A percentile compares a stretch with the other conserved stretches of the same genome.
Evolutionary conservation across 345 rosid species (phyloP).

Genomic region (Balakata baccata): DNA sequence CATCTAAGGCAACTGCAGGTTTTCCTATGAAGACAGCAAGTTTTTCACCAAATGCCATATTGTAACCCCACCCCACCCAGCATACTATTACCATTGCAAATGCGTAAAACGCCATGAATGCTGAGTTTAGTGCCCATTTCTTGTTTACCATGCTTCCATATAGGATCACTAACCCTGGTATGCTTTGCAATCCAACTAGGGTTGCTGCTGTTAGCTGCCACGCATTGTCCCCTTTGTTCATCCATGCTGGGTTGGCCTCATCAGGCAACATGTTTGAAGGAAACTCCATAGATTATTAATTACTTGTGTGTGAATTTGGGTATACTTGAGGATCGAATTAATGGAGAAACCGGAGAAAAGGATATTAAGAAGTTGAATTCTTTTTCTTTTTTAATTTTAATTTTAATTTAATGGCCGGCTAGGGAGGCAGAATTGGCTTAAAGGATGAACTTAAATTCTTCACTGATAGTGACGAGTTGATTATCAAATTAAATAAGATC

Average conservation of each 20-base stretch:
- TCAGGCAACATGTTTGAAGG: constrained; percentile 38
- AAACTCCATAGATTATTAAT: constrained; percentile 21
- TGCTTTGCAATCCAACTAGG: constrained; percentile 42
- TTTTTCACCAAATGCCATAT: constrained; percentile 50
- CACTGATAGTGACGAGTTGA: neutral
- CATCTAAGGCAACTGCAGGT: constrained; percentile 37
- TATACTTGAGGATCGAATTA: neutral
- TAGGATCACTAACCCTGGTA: constrained; percentile 49
- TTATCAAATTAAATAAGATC: neutral
- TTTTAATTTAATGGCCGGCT: constrained; percentile 18
- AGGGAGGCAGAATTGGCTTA: constrained; percentile 8
- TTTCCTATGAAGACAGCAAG: constrained; percentile 37
- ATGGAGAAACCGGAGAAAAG: neutral
- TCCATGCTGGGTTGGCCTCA: constrained; percentile 45
- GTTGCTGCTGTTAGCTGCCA: constrained; percentile 66
- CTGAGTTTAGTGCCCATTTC: constrained; percentile 57
- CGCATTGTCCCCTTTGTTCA: constrained; percentile 49
- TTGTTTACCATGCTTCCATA: constrained; percentile 44
- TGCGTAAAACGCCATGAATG: constrained; percentile 55
- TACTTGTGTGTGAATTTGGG: neutral
- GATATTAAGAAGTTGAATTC: neutral
- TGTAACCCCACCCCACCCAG: constrained; percentile 55
- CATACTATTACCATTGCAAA: constrained; percentile 42
- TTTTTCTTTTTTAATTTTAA: neutral
- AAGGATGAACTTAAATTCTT: neutral